Base-by-base conservation (phyloP, 106 monocot species). In the Posidonia australis region DNA sequence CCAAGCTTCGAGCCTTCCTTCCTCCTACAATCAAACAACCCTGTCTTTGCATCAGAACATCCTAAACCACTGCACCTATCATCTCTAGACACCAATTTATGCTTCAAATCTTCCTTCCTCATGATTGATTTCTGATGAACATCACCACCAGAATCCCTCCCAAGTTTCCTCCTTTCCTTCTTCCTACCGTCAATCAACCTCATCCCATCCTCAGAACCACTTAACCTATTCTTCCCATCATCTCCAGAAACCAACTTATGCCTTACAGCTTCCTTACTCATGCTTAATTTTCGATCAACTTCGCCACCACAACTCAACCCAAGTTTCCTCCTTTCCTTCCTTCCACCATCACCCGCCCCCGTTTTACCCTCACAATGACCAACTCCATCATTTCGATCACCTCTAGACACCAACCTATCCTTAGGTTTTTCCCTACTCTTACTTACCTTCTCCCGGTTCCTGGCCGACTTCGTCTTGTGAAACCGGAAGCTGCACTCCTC, bases 401-500 rank as follows among this genome's bases (percentile, higher is more conserved):
- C 57, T 26, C 57, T 17, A 29, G 27, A 25, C 14, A 29, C 24
- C 24, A 5, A 13, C 4, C 21, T 17, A 27, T 13, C 27, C 36
- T 27, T 36, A 17, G 19, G 20, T n/a, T 36, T 42, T 9, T 26
- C 26, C 9, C 17, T 31, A 13, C 10, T 5, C 22, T 45, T 14
- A 14, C 36, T 71, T n/a, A 24, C 32, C 51, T 63, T 63, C 70
- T 24, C 48, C 60, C 70, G 67, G 67, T 75, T 52, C 60, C 60
- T 84, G 53, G 74, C 74, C 3, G 55, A 64, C 24, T 69, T 65
- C 19, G 21, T 64, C 27, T 36, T 32, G 51, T 79, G 70, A 62
- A 83, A 86, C 16, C 45, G 43, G 32, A 91, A 9, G 14, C 63
- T 77, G 46, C 74, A 68, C 80, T 91, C 86, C 43, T 91, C 90